phyloP scores from a whole-genome alignment of 169 alveolate species.

The Cryptosporidium baileyi region DNA sequence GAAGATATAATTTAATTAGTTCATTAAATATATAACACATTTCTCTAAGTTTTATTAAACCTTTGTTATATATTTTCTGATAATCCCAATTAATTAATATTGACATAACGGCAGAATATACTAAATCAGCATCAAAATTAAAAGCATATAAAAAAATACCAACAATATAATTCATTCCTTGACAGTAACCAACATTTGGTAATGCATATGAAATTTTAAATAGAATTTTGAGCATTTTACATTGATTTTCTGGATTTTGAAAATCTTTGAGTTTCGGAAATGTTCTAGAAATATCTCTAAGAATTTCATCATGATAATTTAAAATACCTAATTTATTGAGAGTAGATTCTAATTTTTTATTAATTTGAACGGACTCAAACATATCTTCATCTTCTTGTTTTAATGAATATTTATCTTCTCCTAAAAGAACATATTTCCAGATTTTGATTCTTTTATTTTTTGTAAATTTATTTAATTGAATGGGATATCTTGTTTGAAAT shows the following conservation, averaged over 20 bases:
- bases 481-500: slow-evolving; percentile 32
- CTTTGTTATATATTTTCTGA: slow-evolving; percentile 41
- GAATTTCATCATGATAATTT: slow-evolving; percentile 17
- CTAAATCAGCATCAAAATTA: slow-evolving; percentile 21
- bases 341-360: neutral
- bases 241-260: slow-evolving; percentile 12
- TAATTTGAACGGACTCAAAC: neutral
- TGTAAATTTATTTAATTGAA: slow-evolving; percentile 1
- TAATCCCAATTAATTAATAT: slow-evolving; percentile 61
- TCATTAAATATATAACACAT: slow-evolving; percentile 56
- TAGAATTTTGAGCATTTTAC: slow-evolving; percentile 9
- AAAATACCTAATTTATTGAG: neutral
- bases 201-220: slow-evolving; percentile 37
- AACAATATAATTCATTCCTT: slow-evolving; percentile 60
- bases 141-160: slow-evolving; percentile 38
- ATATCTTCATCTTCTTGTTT: neutral
- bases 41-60: slow-evolving; percentile 14
- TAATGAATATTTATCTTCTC: slow-evolving; percentile 24
- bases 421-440: slow-evolving; percentile 45
- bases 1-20: slow-evolving; percentile 27
- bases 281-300: slow-evolving; percentile 38
- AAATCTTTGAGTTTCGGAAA: slow-evolving; percentile 41
- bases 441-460: slow-evolving; percentile 19
- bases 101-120: slow-evolving; percentile 37
- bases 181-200: slow-evolving; percentile 64